Conservation (phyloP, 2,329 filamentous ascomycete species). For the Stenocarpella maydis region DNA sequence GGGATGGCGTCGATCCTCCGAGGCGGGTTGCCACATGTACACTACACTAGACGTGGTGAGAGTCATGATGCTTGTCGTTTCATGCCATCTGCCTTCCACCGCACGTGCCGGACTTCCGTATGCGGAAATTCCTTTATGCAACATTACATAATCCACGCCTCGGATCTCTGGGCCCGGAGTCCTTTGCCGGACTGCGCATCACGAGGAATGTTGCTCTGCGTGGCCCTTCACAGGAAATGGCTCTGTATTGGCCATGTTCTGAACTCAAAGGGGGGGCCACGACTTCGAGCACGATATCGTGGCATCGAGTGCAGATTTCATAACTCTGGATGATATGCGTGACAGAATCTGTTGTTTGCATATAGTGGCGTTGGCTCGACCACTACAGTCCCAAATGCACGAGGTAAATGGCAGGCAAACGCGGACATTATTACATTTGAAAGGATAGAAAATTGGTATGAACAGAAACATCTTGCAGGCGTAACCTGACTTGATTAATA, state of each 20-base stretch:
- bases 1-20: slow-evolving; percentile 12
- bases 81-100: neutral
- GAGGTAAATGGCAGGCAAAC: neutral
- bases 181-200: neutral
- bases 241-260: neutral
- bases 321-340: neutral
- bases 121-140: slow-evolving; percentile 8
- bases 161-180: neutral
- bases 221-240: neutral
- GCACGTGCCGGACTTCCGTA: neutral
- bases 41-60: no score
- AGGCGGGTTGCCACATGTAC: neutral
- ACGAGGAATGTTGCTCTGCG: neutral
- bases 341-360: neutral
- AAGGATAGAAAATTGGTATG: neutral
- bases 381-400: neutral
- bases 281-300: neutral
- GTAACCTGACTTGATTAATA: no score
- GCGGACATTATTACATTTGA: neutral
- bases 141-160: slow-evolving; percentile 16
- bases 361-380: neutral
- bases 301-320: neutral
- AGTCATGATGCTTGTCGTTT: slow-evolving; percentile 21
- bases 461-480: no score
- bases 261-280: neutral